Evolutionary conservation across 2,329 filamentous ascomycete genomes (phyloP), one percentile per base, ranked within the genome.

Genomic region (Camillea tinctor): DNA sequence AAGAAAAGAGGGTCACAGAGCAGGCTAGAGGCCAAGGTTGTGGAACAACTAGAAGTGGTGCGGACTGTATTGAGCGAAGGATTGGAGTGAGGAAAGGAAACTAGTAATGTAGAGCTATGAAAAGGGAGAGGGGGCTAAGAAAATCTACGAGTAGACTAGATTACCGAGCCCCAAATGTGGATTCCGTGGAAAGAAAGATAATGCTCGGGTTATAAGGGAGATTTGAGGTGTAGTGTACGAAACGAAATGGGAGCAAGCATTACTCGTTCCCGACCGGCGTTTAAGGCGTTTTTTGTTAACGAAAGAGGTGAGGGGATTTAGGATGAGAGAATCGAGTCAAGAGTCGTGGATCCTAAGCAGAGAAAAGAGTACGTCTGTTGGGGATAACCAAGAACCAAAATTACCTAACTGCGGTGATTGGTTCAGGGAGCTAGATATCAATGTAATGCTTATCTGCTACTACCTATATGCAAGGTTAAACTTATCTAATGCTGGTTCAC

Each of bases 21-120:
- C 72, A 75, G 84, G 68, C 78, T 97, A 56, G 92, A 96, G 74
- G 86, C 89, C 71, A 92, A 89, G 77, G 85, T 95, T 6, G 80
- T 94, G 23, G 80, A 75, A 59, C 88, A 94, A 73, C 77, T 95
- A 68, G 83, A 84, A 69, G 84, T 82, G 4, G 82, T 87, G 19
- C 79, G 81, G 68, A 80, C 81, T 65, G 80, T 88, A 50, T 73
- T 88, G 60, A 77, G 76, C 60, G 84, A 85, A 55, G 80, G 81
- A 36, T 72, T 81, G 60, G 82, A 84, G 57, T 73, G 69, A 60
- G 56, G 15, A 51, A 20, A 22, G 22, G 13, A 17, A 6, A 21
- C 7, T n/a, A 6, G 4, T 49, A 49, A 9, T 19, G 19, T 11
- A 49, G 17, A 49, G 44, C 44, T n/a, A 19, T 49, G 19, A n/a